Evolutionary conservation across 192 early-diverging fungal genomes (phyloP).

Genomic region (Thoreauomyces humboldtii): DNA sequence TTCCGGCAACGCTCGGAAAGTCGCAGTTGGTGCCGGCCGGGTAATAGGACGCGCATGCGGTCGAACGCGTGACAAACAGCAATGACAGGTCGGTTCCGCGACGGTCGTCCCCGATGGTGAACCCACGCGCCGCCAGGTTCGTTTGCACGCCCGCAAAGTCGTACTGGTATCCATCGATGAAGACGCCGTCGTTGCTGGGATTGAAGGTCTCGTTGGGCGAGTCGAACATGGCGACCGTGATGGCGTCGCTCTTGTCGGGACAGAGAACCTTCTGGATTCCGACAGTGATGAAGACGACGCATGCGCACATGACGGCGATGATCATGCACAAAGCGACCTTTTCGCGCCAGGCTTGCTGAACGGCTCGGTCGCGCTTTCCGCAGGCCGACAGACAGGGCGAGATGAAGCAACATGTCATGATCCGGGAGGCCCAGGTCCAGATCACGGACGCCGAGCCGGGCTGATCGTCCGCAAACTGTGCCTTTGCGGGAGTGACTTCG

Average conservation of each 20-base stretch:
- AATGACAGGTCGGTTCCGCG: constrained; percentile 7
- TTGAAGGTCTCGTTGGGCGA: neutral
- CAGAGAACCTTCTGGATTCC: constrained; percentile 33
- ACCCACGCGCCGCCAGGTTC: neutral
- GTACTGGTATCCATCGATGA: constrained; percentile 23
- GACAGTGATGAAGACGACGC: constrained; percentile 45
- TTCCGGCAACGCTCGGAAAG: constrained; percentile 7
- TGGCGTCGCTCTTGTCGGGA: neutral
- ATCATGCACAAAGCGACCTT: constrained; percentile 50
- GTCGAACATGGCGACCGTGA: constrained; percentile 17
- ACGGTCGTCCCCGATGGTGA: neutral
- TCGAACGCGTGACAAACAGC: neutral
- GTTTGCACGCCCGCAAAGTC: constrained; percentile 5
- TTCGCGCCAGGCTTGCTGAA: constrained; percentile 49
- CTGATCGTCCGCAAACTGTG: too few species aligned
- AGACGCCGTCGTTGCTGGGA: neutral
- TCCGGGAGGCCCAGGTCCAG: constrained; percentile 32
- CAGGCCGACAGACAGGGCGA: constrained; percentile 19
- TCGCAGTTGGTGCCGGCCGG: constrained; percentile 7
- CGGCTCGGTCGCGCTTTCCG: constrained; percentile 28
- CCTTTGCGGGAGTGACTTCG: neutral
- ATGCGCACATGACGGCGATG: constrained; percentile 34
- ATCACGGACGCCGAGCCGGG: neutral
- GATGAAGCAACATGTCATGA: constrained; percentile 36
- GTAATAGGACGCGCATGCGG: neutral